phyloP scores from a whole-genome alignment of 805 yeast genomes.

The Kazachstania martiniae region DNA sequence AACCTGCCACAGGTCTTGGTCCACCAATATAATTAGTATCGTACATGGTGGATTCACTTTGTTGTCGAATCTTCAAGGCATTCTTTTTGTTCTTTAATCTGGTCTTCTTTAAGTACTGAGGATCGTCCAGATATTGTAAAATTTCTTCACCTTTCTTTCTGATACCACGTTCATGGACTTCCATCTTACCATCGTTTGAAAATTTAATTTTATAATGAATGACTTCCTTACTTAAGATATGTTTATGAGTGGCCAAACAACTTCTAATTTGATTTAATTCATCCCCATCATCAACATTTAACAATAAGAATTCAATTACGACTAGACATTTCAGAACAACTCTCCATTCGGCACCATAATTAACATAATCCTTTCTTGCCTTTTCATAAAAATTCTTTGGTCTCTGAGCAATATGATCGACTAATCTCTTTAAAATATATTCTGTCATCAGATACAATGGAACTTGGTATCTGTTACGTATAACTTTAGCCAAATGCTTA shows the following conservation, averaged over 20 bases:
- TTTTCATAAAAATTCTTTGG: constrained; percentile 29
- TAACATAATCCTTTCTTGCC: constrained; percentile 31
- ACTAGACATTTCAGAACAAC: constrained; percentile 30
- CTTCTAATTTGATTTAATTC: constrained; percentile 24
- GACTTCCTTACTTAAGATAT: constrained; percentile 23
- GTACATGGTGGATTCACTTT: constrained; percentile 12
- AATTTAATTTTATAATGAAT: constrained; percentile 22
- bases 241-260: constrained; percentile 26
- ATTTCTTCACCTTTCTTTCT: constrained; percentile 26
- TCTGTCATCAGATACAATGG: constrained; percentile 26
- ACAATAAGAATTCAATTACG: constrained; percentile 26
- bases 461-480: constrained; percentile 22
- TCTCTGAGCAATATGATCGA: constrained; percentile 28
- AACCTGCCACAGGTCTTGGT: neutral
- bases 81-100: constrained; percentile 23
- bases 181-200: constrained; percentile 30
- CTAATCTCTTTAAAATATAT: constrained; percentile 27
- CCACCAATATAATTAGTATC: constrained; percentile 16
- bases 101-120: constrained; percentile 22
- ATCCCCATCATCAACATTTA: constrained; percentile 26
- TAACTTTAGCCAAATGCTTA: constrained; percentile 30
- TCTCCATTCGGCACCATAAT: constrained; percentile 33
- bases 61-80: constrained; percentile 22
- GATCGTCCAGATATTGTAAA: constrained; percentile 21
- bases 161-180: constrained; percentile 29